phyloP scores from a whole-genome alignment of 305 asterid genomes.

The Coffea humblotiana region DNA sequence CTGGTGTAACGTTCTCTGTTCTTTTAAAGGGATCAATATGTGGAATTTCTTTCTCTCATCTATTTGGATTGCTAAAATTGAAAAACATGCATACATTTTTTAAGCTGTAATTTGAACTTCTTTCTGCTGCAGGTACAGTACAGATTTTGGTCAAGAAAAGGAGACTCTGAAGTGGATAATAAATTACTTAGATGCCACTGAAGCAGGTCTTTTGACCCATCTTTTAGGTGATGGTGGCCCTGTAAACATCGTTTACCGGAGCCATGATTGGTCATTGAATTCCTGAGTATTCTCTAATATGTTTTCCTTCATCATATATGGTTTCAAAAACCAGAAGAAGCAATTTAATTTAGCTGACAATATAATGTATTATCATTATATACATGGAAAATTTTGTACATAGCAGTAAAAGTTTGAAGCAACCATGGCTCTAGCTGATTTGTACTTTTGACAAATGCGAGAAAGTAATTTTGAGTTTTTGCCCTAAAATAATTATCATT shows the following conservation, averaged over 20 bases:
- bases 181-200: slow-evolving; percentile 69
- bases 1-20: not conserved
- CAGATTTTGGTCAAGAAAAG: slow-evolving; percentile 85
- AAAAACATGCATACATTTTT: not conserved
- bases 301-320: not conserved
- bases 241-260: slow-evolving; percentile 56
- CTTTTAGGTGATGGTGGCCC: slow-evolving; percentile 71
- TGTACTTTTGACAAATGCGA: not conserved
- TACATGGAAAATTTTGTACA: not conserved
- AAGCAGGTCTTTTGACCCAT: slow-evolving; percentile 85
- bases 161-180: slow-evolving; percentile 65
- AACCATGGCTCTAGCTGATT: not conserved
- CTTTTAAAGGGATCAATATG: not conserved
- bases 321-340: not conserved
- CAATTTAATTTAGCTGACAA: not conserved
- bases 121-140: slow-evolving; percentile 58
- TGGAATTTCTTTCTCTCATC: not conserved
- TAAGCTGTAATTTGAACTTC: not conserved
- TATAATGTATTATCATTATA: not conserved
- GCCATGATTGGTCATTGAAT: slow-evolving; percentile 76
- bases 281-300: slow-evolving; percentile 26
- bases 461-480: not conserved
- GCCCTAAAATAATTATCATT: not conserved
- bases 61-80: not conserved
- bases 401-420: not conserved